phyloP scores from a whole-genome alignment of 202 grass and related monocot genomes.

The Setaria italica region DNA sequence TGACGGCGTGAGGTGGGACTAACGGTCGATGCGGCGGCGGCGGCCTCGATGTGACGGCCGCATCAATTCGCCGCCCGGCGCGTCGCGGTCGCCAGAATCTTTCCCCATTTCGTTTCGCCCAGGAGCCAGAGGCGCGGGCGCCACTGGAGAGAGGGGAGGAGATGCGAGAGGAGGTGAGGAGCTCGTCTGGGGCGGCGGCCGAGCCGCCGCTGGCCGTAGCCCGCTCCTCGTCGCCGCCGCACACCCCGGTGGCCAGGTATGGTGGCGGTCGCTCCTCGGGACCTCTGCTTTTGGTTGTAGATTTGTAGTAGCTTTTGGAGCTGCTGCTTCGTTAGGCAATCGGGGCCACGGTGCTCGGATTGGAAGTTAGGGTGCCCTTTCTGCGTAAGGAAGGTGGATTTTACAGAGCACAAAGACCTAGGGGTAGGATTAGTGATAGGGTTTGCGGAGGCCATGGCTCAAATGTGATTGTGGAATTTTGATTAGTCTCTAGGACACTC shows the following conservation, averaged over 20 bases:
- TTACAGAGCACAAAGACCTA: conserved; percentile 26
- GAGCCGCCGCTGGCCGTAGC: conserved; percentile 58
- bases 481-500: conserved; percentile 14
- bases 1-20: conserved; percentile 47
- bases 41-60: conserved; percentile 18
- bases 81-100: conserved; percentile 36
- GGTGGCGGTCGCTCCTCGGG: neutral
- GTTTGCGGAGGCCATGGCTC: neutral
- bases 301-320: conserved; percentile 31
- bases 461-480: neutral
- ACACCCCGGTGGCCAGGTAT: conserved; percentile 88
- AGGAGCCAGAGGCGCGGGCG: conserved; percentile 40
- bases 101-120: conserved; percentile 39
- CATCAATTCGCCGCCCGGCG: conserved; percentile 35
- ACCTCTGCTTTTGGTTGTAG: conserved; percentile 18
- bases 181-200: conserved; percentile 68
- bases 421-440: conserved; percentile 15
- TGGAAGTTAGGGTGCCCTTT: conserved; percentile 7
- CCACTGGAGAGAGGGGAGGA: conserved; percentile 37
- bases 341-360: conserved; percentile 1
- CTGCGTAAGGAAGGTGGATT: neutral
- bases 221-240: conserved; percentile 71
- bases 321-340: conserved; percentile 18
- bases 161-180: conserved; percentile 94
- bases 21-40: conserved; percentile 26